Conservation (phyloP, 2,329 filamentous ascomycete species). For the Alternaria metachromatica region DNA sequence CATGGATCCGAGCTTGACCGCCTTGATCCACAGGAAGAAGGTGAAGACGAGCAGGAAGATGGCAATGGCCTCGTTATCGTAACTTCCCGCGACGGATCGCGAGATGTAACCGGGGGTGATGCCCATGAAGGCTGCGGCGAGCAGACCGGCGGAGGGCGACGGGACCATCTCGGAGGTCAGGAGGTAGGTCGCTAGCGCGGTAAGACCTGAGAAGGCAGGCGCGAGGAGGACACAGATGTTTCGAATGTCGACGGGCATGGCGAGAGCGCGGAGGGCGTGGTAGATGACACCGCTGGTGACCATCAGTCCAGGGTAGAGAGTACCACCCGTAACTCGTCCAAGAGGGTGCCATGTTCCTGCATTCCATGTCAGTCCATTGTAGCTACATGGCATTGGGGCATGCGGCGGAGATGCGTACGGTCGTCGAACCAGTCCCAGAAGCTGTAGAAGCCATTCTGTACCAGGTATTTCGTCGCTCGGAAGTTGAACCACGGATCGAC, state of each 20-base stretch:
- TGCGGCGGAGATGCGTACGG: slow-evolving; percentile 61
- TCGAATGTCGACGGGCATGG: slow-evolving; percentile 94
- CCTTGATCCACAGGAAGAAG: slow-evolving; percentile 99
- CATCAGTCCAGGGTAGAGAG: slow-evolving; percentile 98
- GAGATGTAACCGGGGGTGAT: slow-evolving; percentile 98
- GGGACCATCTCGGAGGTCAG: slow-evolving; percentile 96
- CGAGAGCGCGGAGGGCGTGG: slow-evolving; percentile 85
- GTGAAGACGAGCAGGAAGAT: slow-evolving; percentile 99
- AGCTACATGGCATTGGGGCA: not conserved
- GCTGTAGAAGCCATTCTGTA: slow-evolving; percentile 95
- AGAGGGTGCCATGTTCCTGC: slow-evolving; percentile 96
- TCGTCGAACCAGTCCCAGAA: slow-evolving; percentile 99
- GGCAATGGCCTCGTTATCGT: slow-evolving; percentile 99
- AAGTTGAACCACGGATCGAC: slow-evolving; percentile 99
- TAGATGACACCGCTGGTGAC: slow-evolving; percentile 98
- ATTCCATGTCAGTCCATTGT: slow-evolving; percentile 23
- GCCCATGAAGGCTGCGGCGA: slow-evolving; percentile 95
- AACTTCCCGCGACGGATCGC: slow-evolving; percentile 94
- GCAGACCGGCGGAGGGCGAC: slow-evolving; percentile 91
- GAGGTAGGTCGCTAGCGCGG: slow-evolving; percentile 90
- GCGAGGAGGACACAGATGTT: slow-evolving; percentile 98
- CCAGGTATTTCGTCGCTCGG: slow-evolving; percentile 95
- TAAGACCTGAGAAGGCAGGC: slow-evolving; percentile 91
- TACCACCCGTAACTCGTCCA: slow-evolving; percentile 96
- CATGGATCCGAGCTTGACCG: slow-evolving; percentile 92